A percentile compares a stretch with the other conserved stretches of the same genome.
Conservation (phyloP, 2,329 filamentous ascomycete genomes). For the Cyclaneusma minus region DNA sequence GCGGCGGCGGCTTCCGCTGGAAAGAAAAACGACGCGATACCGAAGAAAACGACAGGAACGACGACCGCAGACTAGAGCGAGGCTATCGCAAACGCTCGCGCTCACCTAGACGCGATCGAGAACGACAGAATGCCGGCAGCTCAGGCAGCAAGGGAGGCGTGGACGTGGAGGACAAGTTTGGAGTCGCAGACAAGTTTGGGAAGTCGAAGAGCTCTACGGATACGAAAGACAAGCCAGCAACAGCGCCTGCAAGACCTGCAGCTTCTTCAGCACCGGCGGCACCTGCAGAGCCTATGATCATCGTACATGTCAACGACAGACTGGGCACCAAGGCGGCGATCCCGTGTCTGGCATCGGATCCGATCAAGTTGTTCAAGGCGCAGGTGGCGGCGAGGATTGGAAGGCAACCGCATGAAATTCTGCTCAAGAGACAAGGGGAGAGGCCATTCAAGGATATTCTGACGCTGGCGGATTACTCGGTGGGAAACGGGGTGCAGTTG, state of each 20-base stretch:
- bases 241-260: constrained; percentile 10
- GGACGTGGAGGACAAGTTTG: constrained; percentile 15
- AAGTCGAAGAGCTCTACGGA: constrained; percentile 5
- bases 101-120: constrained; percentile 18
- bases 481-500: constrained; percentile 64
- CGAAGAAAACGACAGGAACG: constrained; percentile 25
- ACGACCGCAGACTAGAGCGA: constrained; percentile 32
- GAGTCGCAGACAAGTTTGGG: constrained; percentile 16
- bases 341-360: constrained; percentile 73
- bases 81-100: constrained; percentile 31
- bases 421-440: constrained; percentile 84
- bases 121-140: constrained; percentile 4
- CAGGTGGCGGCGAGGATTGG: constrained; percentile 84
- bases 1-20: constrained; percentile 38
- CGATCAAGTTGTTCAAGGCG: constrained; percentile 75
- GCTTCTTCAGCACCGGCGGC: constrained; percentile 11
- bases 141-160: too few species aligned
- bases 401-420: constrained; percentile 76
- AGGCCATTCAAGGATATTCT: constrained; percentile 86
- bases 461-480: constrained; percentile 81
- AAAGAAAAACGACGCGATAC: constrained; percentile 37
- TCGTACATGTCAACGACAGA: constrained; percentile 89
- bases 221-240: constrained; percentile 7
- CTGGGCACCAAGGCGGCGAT: constrained; percentile 91
- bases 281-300: constrained; percentile 65